Evolutionary conservation across 2,329 filamentous ascomycete species (phyloP).

Genomic region (Corinectria fuckeliana): DNA sequence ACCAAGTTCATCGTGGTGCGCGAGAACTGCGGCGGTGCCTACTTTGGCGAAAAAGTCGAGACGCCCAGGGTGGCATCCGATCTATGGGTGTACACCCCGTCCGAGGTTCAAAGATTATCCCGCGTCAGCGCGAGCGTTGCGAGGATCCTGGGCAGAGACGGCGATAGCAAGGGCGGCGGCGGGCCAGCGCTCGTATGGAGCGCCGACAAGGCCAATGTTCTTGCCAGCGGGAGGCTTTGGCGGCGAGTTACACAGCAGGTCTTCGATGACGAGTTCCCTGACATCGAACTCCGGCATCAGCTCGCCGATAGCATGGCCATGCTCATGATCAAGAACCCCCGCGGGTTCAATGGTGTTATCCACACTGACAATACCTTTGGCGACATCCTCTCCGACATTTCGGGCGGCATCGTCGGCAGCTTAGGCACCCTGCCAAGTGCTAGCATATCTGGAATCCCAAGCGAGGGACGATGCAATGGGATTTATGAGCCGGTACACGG

Average conservation of each 20-base stretch:
- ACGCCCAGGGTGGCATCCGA: constrained; percentile 52
- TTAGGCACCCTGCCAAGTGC: constrained; percentile 55
- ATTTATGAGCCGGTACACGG: constrained; percentile 83
- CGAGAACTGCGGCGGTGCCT: constrained; percentile 58
- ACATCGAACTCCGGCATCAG: constrained; percentile 52
- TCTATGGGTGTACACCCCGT: constrained; percentile 52
- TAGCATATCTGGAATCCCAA: constrained; percentile 50
- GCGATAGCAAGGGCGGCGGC: constrained; percentile 33
- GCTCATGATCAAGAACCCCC: constrained; percentile 55
- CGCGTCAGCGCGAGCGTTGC: constrained; percentile 55
- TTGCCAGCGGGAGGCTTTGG: constrained; percentile 58
- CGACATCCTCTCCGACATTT: constrained; percentile 54
- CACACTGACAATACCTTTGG: constrained; percentile 57
- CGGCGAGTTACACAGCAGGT: constrained; percentile 49
- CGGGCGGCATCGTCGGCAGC: constrained; percentile 53
- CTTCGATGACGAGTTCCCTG: constrained; percentile 50
- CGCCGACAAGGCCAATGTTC: constrained; percentile 60
- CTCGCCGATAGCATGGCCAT: constrained; percentile 56
- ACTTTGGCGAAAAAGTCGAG: constrained; percentile 56
- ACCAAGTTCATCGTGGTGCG: constrained; percentile 57
- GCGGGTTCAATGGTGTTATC: constrained; percentile 54
- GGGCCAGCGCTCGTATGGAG: constrained; percentile 53
- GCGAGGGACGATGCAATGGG: constrained; percentile 60
- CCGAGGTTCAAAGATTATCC: constrained; percentile 55
- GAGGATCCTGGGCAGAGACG: constrained; percentile 36